These are phyloP conservation scores for Porcisia deanei DNA, from an alignment of 208 protist genomes.

Conservation along the genomic window DNA sequence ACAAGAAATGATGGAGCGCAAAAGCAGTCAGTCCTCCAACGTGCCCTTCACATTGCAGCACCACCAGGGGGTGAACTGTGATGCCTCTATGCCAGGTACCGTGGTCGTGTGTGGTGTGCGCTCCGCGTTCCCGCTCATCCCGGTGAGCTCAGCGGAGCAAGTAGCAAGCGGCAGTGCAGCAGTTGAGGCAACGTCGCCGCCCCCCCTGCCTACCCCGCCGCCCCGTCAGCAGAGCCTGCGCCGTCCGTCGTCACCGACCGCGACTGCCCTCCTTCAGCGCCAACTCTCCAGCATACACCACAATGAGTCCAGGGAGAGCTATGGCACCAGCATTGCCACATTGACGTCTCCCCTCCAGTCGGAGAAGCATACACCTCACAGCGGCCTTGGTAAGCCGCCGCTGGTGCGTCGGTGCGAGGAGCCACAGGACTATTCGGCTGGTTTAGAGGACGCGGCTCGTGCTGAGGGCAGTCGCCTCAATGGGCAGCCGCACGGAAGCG, in stretches of 20 bases:
- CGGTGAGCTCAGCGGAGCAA: background rate
- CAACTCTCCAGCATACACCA: background rate
- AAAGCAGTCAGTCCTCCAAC: slow-evolving; percentile 2
- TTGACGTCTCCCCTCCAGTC: background rate
- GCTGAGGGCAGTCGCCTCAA: background rate
- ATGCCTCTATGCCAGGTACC: background rate
- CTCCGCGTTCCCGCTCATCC: slow-evolving; percentile 20
- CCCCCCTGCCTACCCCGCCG: background rate
- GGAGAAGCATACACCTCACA: slow-evolving; percentile 3
- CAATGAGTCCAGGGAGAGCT: background rate
- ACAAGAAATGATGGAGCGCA: slow-evolving; percentile 18
- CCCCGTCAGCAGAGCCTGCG: background rate
- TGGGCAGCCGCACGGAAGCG: background rate
- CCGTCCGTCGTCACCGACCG: background rate
- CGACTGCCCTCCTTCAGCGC: slow-evolving; percentile 1
- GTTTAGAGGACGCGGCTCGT: background rate
- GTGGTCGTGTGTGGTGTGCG: slow-evolving; percentile 19
- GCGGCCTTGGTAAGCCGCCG: slow-evolving; percentile 11
- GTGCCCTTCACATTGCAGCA: background rate
- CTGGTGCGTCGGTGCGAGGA: background rate
- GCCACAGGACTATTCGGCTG: background rate
- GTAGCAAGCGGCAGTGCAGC: slow-evolving; percentile 4
- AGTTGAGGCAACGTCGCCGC: background rate
- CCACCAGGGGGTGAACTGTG: background rate
- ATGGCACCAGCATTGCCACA: background rate